These are phyloP conservation scores for Lasiosphaeria miniovina DNA, from an alignment of 495 filamentous ascomycete genomes.

Conservation along the genomic window DNA sequence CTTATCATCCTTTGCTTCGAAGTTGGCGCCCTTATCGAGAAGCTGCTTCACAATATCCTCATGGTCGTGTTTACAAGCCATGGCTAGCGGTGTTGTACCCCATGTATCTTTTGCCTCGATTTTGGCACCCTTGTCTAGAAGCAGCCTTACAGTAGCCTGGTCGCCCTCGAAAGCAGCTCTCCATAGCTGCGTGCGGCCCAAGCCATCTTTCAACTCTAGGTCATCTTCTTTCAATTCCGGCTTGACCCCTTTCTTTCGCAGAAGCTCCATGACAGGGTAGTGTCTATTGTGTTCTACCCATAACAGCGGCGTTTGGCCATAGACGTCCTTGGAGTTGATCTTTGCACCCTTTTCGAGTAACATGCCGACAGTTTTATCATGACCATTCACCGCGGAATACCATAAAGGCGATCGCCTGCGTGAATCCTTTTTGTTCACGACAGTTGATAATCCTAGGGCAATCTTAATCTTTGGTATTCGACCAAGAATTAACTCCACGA, in stretches of 20 bases:
- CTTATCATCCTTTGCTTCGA: slow-evolving; percentile 2
- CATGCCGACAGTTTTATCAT: background rate
- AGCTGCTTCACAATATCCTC: slow-evolving; percentile 1
- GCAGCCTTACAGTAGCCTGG: slow-evolving; percentile 3
- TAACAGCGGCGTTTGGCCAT: background rate
- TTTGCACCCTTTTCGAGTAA: background rate
- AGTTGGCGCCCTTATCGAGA: slow-evolving; percentile 1
- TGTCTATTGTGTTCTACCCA: background rate
- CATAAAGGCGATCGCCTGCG: background rate
- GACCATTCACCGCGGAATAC: background rate
- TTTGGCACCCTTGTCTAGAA: slow-evolving; percentile 1
- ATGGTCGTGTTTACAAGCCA: background rate
- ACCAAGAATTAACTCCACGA: background rate
- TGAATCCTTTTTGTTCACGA: background rate
- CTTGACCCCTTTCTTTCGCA: background rate
- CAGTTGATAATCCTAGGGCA: background rate
- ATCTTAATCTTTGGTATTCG: background rate
- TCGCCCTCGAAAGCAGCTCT: background rate
- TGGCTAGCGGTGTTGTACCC: background rate
- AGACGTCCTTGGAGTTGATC: background rate
- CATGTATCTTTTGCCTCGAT: background rate
- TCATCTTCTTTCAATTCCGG: background rate
- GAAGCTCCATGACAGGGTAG: background rate
- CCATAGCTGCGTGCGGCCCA: background rate
- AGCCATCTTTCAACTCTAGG: background rate